phyloP scores from a whole-genome alignment of 2,329 filamentous ascomycete genomes.

The Phialophora macrospora region DNA sequence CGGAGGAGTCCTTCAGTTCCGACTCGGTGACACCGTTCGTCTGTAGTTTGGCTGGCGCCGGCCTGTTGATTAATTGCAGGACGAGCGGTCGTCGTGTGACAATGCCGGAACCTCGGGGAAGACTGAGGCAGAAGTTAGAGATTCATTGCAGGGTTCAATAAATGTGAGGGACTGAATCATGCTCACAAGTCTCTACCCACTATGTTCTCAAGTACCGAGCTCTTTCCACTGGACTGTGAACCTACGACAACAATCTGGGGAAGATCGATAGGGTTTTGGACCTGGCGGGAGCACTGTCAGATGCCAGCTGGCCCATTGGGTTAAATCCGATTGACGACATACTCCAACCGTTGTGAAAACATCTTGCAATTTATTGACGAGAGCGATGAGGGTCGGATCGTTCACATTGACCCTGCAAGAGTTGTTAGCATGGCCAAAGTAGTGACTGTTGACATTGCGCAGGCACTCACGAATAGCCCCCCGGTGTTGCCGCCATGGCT shows the following conservation, averaged over 20 bases:
- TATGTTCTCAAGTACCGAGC: constrained; percentile 98
- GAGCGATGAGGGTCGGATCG: constrained; percentile 71
- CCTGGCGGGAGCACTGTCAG: constrained; percentile 55
- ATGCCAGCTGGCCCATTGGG: constrained; percentile 33
- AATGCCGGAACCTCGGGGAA: constrained; percentile 96
- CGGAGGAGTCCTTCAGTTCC: constrained; percentile 68
- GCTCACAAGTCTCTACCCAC: constrained; percentile 97
- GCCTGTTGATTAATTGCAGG: constrained; percentile 94
- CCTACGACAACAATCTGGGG: constrained; percentile 98
- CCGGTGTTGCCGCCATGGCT: constrained; percentile 51
- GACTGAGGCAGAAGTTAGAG: constrained; percentile 58
- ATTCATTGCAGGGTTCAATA: constrained; percentile 33
- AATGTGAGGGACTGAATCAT: constrained; percentile 30
- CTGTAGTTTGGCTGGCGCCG: constrained; percentile 63
- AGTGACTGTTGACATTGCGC: constrained; percentile 37
- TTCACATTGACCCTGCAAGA: constrained; percentile 69
- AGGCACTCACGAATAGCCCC: constrained; percentile 52
- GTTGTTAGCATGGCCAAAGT: constrained; percentile 12
- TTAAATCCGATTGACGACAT: constrained; percentile 46
- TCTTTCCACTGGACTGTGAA: constrained; percentile 99
- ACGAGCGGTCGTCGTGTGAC: constrained; percentile 95
- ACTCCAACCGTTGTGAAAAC: constrained; percentile 96
- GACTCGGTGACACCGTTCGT: constrained; percentile 73
- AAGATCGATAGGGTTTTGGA: constrained; percentile 98
- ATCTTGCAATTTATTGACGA: constrained; percentile 99